Conservation (phyloP, 768 basidiomycete species). For the Exidia glandulosa region DNA sequence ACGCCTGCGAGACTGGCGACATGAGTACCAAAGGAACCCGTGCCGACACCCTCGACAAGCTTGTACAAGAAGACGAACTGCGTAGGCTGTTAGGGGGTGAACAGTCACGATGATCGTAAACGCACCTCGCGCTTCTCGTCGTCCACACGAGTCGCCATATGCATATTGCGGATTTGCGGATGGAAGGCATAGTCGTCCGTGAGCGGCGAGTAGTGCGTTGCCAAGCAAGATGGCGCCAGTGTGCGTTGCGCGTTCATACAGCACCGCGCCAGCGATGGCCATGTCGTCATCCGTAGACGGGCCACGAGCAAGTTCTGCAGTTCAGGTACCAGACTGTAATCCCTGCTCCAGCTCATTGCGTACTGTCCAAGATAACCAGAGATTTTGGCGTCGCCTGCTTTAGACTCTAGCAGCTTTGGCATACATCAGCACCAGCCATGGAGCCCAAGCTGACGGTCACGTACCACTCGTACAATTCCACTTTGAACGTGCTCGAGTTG, state of each 20-base stretch:
- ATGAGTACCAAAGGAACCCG: conserved; percentile 85
- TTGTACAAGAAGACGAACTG: conserved; percentile 94
- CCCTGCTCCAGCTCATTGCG: conserved; percentile 11
- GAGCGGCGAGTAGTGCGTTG: conserved; percentile 93
- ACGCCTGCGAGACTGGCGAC: conserved; percentile 94
- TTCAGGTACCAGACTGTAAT: conserved; percentile 1
- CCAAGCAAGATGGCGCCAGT: conserved; percentile 91
- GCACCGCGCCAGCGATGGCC: conserved; percentile 91
- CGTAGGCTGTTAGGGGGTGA: conserved; percentile 1
- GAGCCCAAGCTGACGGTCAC: conserved; percentile 2
- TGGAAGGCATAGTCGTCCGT: conserved; percentile 91
- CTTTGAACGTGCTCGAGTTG: conserved; percentile 92
- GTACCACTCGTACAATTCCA: conserved; percentile 95
- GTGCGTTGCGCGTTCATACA: conserved; percentile 90
- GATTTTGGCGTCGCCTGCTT: conserved; percentile 90
- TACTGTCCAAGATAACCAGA: conserved; percentile 89
- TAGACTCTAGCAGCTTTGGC: conserved; percentile 74
- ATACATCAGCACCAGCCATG: neutral
- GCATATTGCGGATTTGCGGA: conserved; percentile 87
- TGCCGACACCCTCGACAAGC: conserved; percentile 76
- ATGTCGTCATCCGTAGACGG: conserved; percentile 98
- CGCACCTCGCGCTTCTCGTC: conserved; percentile 80
- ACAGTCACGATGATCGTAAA: neutral
- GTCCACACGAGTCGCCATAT: conserved; percentile 91
- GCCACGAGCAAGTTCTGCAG: conserved; percentile 83